Conservation (phyloP, 306 rosid genomes). For the Acacia acuminata region DNA sequence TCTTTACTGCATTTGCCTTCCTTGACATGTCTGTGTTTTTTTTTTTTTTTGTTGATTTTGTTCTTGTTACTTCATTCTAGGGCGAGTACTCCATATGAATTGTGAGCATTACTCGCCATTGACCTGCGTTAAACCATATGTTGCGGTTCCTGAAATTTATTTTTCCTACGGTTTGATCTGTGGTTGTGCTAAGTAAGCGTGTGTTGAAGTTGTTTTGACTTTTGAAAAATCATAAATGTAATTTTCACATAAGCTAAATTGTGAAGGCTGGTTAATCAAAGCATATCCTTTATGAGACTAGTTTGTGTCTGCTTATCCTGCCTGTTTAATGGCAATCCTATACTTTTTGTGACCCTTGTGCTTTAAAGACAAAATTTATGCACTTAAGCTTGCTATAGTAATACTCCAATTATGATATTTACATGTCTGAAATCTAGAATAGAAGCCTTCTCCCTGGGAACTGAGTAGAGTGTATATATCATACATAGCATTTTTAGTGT, state of each 20-base stretch:
- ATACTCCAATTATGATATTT: not conserved
- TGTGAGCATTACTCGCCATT: not conserved
- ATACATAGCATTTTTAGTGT: not conserved
- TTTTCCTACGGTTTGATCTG: not conserved
- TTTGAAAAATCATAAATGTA: not conserved
- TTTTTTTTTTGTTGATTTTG: not conserved
- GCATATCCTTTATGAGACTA: not conserved
- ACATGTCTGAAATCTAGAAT: not conserved
- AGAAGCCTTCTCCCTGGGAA: not conserved
- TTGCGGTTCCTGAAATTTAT: not conserved
- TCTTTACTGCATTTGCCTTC: not conserved
- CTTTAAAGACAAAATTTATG: slow-evolving; percentile 3
- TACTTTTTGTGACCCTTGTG: not conserved
- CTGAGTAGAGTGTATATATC: not conserved
- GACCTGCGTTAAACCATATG: not conserved
- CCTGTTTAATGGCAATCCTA: not conserved
- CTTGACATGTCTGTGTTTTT: not conserved
- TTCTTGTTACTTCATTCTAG: not conserved
- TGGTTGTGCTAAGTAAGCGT: not conserved
- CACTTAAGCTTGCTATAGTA: not conserved
- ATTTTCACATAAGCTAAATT: not conserved
- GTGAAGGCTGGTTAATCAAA: not conserved
- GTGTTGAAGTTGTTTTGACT: not conserved
- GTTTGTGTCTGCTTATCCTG: not conserved
- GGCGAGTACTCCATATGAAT: not conserved